Evolutionary conservation across 148 eudicot species (phyloP), one percentile per base, ranked within the genome.

Genomic region (Vaccinium macrocarpon): DNA sequence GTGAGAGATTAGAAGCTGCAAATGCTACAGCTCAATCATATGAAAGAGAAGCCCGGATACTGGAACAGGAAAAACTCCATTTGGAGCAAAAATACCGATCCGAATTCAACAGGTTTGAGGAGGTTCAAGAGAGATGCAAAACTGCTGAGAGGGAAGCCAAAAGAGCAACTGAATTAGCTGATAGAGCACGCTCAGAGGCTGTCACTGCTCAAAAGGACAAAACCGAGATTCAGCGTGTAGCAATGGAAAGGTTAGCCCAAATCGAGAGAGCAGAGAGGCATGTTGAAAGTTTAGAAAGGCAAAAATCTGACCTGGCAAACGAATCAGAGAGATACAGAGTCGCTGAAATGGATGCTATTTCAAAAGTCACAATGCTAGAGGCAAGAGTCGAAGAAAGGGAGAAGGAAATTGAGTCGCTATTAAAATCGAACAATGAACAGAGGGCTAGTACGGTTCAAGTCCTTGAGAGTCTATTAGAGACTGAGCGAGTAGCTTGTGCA

Each of bases 91-190:
- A 93, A 85, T 97, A 97, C 82, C 88, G 72, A 57, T 82, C 96
- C 4, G 96, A 95, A 84, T 93, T 95, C 76, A 79, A 87, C 57
- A 88, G 94, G 88, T 93, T 97, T 84, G 94, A 93, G 86, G 97
- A 95, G 70, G 89, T 93, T 74, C 95, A 93, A 80, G 96, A 95
- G 66, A 91, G 98, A 80, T 94, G 95, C 85, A 93, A 84, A 90
- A 80, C 70, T 82, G 98, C 99, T 29, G 98, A 97, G 86, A 95
- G 85, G 82, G 99, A 97, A 87, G 97, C 99, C 38, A 93, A 92
- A 85, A 86, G 97, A 83, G 95, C 99, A 51, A 92, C 87, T 66
- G 98, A 93, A 83, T 86, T 91, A 76, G 98, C 99, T 19, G 98
- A 95, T 56, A 88, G 86, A 82, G 99, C 98, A 15, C 88, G 98